Evolutionary conservation across 768 basidiomycete genomes (phyloP).

Genomic region (Vararia minispora): DNA sequence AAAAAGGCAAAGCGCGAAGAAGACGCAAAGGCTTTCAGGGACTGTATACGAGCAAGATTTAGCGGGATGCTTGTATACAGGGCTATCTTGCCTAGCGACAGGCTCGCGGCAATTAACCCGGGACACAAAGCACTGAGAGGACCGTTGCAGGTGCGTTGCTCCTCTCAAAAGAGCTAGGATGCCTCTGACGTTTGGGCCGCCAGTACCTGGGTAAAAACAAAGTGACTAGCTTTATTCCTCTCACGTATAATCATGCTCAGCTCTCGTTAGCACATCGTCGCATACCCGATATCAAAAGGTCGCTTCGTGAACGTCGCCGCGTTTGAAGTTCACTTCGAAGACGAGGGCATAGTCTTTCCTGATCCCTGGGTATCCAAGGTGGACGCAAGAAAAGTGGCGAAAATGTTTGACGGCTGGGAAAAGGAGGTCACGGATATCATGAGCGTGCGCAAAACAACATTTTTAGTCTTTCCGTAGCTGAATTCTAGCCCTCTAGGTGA

Average conservation of each 20-base stretch:
- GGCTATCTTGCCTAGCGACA: constrained; percentile 42
- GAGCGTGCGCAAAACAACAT: constrained; percentile 34
- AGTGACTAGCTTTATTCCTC: constrained; percentile 24
- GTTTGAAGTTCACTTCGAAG: constrained; percentile 4
- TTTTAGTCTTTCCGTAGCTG: no score
- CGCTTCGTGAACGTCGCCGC: constrained; percentile 36
- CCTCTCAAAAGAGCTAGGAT: no score
- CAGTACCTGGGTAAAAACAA: constrained; percentile 43
- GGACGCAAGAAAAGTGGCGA: neutral
- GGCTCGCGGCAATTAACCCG: constrained; percentile 29
- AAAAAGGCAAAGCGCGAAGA: constrained; percentile 24
- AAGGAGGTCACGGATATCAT: constrained; percentile 26
- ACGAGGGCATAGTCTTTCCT: constrained; percentile 2
- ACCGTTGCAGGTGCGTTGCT: constrained; percentile 34
- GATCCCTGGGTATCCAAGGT: constrained; percentile 4
- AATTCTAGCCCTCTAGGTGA: no score
- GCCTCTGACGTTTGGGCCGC: no score
- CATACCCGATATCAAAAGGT: constrained; percentile 50
- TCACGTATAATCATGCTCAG: neutral
- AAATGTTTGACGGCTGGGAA: constrained; percentile 7
- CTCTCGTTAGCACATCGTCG: constrained; percentile 39
- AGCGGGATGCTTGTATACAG: constrained; percentile 52
- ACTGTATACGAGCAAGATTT: constrained; percentile 40
- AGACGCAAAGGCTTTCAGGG: constrained; percentile 29
- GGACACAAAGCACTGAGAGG: constrained; percentile 34